Evolutionary conservation across 371 early-diverging fungal species (phyloP).

Genomic region (Umbelopsis sp.): DNA sequence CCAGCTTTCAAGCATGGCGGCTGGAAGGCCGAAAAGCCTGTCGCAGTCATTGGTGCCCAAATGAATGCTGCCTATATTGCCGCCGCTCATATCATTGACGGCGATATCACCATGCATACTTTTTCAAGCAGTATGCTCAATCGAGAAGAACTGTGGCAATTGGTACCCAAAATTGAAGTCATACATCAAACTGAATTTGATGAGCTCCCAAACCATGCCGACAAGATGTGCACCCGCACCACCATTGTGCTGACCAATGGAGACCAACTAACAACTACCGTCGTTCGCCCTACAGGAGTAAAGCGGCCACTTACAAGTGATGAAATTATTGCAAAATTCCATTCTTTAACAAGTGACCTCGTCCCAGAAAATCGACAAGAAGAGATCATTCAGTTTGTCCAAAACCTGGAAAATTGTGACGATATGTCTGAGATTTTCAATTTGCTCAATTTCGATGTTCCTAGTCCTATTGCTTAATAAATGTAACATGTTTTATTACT

Average conservation of each 20-base stretch:
- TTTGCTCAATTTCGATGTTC: background rate
- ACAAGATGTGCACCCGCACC: slow-evolving; percentile 17
- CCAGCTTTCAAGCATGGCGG: slow-evolving; percentile 21
- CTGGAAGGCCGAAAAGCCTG: slow-evolving; percentile 16
- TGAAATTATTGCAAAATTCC: slow-evolving; percentile 19
- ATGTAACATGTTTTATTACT: background rate
- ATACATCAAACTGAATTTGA: slow-evolving; percentile 20
- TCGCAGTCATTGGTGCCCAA: slow-evolving; percentile 21
- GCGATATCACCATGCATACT: slow-evolving; percentile 12
- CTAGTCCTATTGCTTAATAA: slow-evolving; percentile 13
- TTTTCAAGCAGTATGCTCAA: slow-evolving; percentile 17
- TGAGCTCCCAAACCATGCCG: slow-evolving; percentile 3
- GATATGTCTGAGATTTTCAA: slow-evolving; percentile 1
- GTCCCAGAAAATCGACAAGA: slow-evolving; percentile 7
- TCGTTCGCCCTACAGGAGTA: slow-evolving; percentile 21
- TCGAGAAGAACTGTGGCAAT: slow-evolving; percentile 16
- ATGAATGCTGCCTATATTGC: slow-evolving; percentile 23
- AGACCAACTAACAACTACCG: background rate
- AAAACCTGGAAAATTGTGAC: background rate
- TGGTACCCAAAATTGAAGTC: slow-evolving; percentile 17
- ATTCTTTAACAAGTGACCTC: slow-evolving; percentile 6
- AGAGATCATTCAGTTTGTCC: background rate
- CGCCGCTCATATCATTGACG: slow-evolving; percentile 13
- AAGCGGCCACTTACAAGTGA: slow-evolving; percentile 11
- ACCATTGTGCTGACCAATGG: background rate